Evolutionary conservation across 495 filamentous ascomycete species (phyloP).

Genomic region (Penicillium longicatenatum): DNA sequence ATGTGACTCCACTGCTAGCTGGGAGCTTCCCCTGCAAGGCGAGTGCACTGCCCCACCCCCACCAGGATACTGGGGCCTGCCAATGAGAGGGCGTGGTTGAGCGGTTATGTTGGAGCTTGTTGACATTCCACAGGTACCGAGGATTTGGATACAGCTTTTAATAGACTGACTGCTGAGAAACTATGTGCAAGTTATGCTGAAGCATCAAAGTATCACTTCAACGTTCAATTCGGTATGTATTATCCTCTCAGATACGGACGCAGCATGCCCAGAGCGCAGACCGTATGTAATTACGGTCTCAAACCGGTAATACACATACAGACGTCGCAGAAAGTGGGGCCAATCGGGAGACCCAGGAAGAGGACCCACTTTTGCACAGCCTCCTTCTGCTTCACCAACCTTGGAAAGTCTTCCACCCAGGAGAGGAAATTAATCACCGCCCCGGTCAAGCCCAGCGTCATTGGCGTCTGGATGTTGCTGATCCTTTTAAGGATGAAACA

Average conservation of each 20-base stretch:
- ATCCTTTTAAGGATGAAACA: slow-evolving; percentile 23
- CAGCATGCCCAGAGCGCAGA: background rate
- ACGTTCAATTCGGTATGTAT: too few relatives aligned
- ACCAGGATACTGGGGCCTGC: slow-evolving; percentile 16
- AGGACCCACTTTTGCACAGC: slow-evolving; percentile 35
- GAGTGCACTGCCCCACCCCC: slow-evolving; percentile 34
- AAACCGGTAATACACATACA: slow-evolving; percentile 27
- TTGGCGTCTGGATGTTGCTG: slow-evolving; percentile 23
- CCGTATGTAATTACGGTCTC: slow-evolving; percentile 14
- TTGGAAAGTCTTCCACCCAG: slow-evolving; percentile 24
- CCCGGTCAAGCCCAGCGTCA: slow-evolving; percentile 18
- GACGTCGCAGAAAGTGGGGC: background rate
- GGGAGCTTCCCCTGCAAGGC: slow-evolving; percentile 28
- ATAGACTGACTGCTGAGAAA: background rate
- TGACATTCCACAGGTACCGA: slow-evolving; percentile 3
- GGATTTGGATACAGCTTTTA: background rate
- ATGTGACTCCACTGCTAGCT: slow-evolving; percentile 26
- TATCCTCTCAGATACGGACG: background rate
- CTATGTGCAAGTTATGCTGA: background rate
- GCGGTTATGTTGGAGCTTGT: slow-evolving; percentile 14
- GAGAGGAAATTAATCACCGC: slow-evolving; percentile 23
- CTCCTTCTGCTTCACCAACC: slow-evolving; percentile 31
- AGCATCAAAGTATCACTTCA: background rate
- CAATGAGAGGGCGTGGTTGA: slow-evolving; percentile 13
- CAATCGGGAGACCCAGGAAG: slow-evolving; percentile 30